Base-by-base conservation (phyloP, 176 grass and related monocot species). In the Luzula sylvatica region DNA sequence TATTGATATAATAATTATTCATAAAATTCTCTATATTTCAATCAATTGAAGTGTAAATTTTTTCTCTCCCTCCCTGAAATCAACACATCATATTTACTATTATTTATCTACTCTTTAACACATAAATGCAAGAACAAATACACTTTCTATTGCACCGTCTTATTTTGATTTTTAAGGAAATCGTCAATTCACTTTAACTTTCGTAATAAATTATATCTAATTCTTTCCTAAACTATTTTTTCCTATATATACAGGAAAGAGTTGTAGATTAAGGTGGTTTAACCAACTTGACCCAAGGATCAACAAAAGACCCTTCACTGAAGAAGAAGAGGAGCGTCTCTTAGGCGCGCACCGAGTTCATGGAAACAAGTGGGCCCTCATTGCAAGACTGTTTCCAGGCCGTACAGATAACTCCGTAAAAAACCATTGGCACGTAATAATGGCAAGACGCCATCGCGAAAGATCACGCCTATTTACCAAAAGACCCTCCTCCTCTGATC, bases 251-350 rank as follows among this genome's bases (percentile, higher is more conserved):
- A 39, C 69, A 83, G 82, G 82, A 11, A 87, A 87, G 77, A 87
- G 82, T 51, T 87, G 77, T 44, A 79, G 77, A 46, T 75, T 87
- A 38, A 75, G 82, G 53, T 87, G 82, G 82, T 81, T 81, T 62
- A 81, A 87, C 82, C 82, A 87, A 58, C 72, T 87, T 23, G 82
- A 87, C 57, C 77, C 77, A 18, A 61, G 76, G 63, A 87, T 87
- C 61, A 76, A 80, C 82, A 76, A 76, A 65, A 66, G 62, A 60
- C 76, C 82, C 8, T 87, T 87, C 76, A 77, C 67, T 2, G 68
- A 65, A 55, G 63, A 68, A 50, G 82, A 87, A 38, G 82, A 87
- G 56, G 82, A 72, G 62, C 67, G 68, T 41, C 82, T 87, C 38
- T 54, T 87, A 38, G 42, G 27, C 23, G 82, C 76, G 1, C 82